Percentiles rank a stretch among this genome's conserved stretches.
Evolutionary conservation across 495 filamentous ascomycete genomes (phyloP).

Genomic region (Trichoderma virens): DNA sequence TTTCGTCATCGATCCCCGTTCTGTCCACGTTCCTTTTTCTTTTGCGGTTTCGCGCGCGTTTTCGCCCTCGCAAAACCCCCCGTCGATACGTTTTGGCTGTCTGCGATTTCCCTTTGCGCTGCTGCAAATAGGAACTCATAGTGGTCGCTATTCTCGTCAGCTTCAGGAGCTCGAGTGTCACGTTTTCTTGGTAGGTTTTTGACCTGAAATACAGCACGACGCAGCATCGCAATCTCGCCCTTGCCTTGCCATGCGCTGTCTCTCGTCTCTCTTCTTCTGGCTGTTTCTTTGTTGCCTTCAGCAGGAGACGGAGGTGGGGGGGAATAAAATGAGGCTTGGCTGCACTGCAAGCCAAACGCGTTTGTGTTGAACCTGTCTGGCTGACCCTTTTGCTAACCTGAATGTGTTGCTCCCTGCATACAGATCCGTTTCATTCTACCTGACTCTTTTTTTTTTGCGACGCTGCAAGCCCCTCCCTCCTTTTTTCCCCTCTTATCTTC

Average conservation of each 20-base stretch:
- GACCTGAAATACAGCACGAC: too few species aligned
- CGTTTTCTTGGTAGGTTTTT: too few species aligned
- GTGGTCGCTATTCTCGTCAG: too few species aligned
- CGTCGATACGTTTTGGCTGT: too few species aligned
- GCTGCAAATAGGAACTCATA: too few species aligned
- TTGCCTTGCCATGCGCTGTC: background rate
- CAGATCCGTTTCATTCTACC: background rate
- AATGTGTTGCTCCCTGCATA: background rate
- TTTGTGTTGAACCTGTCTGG: background rate
- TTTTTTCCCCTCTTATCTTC: background rate
- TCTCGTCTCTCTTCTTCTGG: background rate
- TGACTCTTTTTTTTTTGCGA: background rate
- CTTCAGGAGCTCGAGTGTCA: too few species aligned
- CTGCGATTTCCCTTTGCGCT: too few species aligned
- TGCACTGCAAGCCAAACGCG: background rate
- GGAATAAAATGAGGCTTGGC: background rate
- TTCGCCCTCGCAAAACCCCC: too few species aligned
- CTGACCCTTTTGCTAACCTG: background rate
- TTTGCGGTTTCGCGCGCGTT: too few species aligned
- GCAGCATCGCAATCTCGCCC: too few species aligned
- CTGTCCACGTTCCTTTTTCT: too few species aligned
- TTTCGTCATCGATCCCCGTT: too few species aligned
- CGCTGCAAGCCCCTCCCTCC: constrained; percentile 2
- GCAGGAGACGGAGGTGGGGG: background rate
- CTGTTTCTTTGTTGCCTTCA: background rate